These are phyloP conservation scores for Lachnellula hyalina DNA, from an alignment of 2,329 filamentous ascomycete genomes.

Conservation along the genomic window DNA sequence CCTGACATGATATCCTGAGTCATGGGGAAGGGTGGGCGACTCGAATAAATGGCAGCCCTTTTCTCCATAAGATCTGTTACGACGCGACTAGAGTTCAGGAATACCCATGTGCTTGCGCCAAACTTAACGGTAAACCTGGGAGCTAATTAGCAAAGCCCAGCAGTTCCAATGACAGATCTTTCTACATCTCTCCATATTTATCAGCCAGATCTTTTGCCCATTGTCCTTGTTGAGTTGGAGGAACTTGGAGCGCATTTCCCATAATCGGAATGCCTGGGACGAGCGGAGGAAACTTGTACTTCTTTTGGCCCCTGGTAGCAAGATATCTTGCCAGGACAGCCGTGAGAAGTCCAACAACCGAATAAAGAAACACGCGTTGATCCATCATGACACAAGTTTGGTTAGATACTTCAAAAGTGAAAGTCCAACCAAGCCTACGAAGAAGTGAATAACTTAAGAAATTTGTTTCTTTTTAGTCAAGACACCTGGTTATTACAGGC, in stretches of 20 bases:
- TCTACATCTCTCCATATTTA: slow-evolving; percentile 24
- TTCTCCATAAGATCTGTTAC: slow-evolving; percentile 29
- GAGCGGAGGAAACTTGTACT: slow-evolving; percentile 21
- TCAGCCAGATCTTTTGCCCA: slow-evolving; percentile 15
- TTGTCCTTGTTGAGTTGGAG: slow-evolving; percentile 13
- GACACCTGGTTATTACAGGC: too few relatives aligned
- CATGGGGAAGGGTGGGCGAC: slow-evolving; percentile 18
- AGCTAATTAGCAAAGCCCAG: background rate
- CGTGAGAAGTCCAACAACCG: too few relatives aligned
- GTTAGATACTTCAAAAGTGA: too few relatives aligned
- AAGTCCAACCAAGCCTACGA: too few relatives aligned
- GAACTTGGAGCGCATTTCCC: slow-evolving; percentile 23
- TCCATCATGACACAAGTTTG: too few relatives aligned
- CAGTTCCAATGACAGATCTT: background rate
- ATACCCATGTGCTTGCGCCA: slow-evolving; percentile 36
- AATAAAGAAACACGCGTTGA: too few relatives aligned
- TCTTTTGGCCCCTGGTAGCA: background rate
- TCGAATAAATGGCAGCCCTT: slow-evolving; percentile 21
- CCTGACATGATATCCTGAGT: slow-evolving; percentile 25
- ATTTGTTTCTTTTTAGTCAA: too few relatives aligned
- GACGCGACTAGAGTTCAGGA: slow-evolving; percentile 38
- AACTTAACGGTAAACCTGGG: slow-evolving; percentile 21
- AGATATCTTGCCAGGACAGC: too few relatives aligned
- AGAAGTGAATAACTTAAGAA: too few relatives aligned
- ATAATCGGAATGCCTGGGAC: slow-evolving; percentile 19